These are phyloP conservation scores for Arabis alpina DNA, from an alignment of 345 rosid genomes.

Conservation along the genomic window DNA sequence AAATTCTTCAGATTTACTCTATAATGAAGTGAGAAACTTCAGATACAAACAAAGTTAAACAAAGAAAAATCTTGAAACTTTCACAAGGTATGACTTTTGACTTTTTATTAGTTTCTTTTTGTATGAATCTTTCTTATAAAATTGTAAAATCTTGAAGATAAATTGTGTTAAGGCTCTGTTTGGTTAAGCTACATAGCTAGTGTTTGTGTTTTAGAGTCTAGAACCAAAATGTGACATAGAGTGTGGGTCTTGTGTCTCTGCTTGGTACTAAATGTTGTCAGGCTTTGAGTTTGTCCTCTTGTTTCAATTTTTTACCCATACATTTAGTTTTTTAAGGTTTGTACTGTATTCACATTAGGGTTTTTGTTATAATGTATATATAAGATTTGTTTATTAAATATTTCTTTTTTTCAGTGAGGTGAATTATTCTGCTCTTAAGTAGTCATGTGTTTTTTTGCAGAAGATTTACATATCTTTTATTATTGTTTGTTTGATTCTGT, in stretches of 20 bases:
- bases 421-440: constrained; percentile 16
- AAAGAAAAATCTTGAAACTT: constrained; percentile 28
- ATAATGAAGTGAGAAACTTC: constrained; percentile 37
- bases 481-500: constrained; percentile 28
- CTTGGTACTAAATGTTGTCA: constrained; percentile 44
- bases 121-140: constrained; percentile 9
- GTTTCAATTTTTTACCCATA: constrained; percentile 31
- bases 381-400: constrained; percentile 1
- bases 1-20: constrained; percentile 36
- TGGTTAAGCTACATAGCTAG: constrained; percentile 22
- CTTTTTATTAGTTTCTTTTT: constrained; percentile 25
- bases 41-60: neutral
- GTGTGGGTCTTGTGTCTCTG: constrained; percentile 41
- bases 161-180: constrained; percentile 22
- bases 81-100: constrained; percentile 35
- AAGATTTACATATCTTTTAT: constrained; percentile 13
- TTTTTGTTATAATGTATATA: constrained; percentile 7
- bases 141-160: constrained; percentile 9
- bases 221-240: constrained; percentile 26
- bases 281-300: constrained; percentile 40
- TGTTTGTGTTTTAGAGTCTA: constrained; percentile 17
- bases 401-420: neutral
- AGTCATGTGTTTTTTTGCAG: constrained; percentile 38
- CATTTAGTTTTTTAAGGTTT: constrained; percentile 31
- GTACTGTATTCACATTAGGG: constrained; percentile 26